Conservation (phyloP, 1,284 basidiomycete species). For the Trichosporon coremiiforme region DNA sequence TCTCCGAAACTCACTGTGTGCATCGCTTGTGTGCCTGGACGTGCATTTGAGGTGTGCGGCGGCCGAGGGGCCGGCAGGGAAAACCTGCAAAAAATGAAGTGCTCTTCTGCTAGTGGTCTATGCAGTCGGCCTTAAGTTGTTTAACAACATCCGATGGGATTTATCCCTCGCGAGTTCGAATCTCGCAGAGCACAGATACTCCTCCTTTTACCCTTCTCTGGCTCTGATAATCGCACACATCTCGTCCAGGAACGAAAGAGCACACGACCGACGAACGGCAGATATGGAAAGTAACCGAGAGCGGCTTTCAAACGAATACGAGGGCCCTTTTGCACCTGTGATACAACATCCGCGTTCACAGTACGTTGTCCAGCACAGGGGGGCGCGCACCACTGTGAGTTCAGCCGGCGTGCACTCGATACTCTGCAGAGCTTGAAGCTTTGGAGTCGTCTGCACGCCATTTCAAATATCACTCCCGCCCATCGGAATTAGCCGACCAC, state of each 20-base stretch:
- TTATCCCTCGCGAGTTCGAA: slow-evolving; percentile 18
- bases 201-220: slow-evolving; percentile 6
- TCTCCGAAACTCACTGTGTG: background rate
- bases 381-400: background rate
- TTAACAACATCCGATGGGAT: background rate
- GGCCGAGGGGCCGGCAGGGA: too few species aligned
- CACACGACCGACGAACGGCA: background rate
- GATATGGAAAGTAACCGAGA: background rate
- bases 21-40: background rate
- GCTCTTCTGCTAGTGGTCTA: slow-evolving; percentile 17
- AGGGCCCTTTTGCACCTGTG: background rate
- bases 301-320: background rate
- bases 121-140: slow-evolving; percentile 14
- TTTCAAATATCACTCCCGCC: background rate
- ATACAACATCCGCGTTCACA: background rate
- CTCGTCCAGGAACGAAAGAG: background rate
- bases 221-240: background rate
- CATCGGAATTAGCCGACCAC: background rate
- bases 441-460: background rate
- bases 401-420: too few species aligned
- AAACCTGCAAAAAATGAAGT: background rate
- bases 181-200: background rate
- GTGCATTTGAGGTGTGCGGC: background rate
- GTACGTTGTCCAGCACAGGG: too few species aligned
- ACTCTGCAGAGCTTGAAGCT: too few species aligned